A percentile compares a stretch with the other conserved stretches of the same genome.
These are phyloP conservation scores for Aspergillus sergii DNA, from an alignment of 2,329 filamentous ascomycete species.

Conservation along the genomic window DNA sequence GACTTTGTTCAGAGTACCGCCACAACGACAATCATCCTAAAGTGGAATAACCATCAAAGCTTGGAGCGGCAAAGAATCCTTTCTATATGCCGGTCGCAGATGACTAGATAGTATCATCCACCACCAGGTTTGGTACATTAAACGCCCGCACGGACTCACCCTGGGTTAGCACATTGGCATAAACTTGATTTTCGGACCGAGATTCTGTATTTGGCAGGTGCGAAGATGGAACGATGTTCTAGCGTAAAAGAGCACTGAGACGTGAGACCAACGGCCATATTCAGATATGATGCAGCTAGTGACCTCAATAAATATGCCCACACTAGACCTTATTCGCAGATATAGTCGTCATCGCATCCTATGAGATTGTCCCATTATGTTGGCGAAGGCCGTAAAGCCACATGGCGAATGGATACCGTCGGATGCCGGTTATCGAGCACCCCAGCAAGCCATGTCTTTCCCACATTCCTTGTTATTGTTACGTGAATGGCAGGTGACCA, in stretches of 20 bases:
- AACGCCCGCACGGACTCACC: neutral
- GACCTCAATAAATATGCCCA: neutral
- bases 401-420: neutral
- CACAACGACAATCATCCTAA: neutral
- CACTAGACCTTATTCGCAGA: neutral
- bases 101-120: neutral
- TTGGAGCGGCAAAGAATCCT: neutral
- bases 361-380: neutral
- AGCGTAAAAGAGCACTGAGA: neutral
- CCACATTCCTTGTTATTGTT: neutral
- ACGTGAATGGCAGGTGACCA: neutral
- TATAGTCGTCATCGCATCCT: no score
- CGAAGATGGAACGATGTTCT: neutral
- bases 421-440: neutral
- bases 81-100: neutral
- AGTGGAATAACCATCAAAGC: no score
- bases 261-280: neutral
- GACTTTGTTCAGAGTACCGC: neutral
- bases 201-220: neutral
- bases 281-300: neutral
- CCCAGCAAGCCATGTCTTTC: neutral
- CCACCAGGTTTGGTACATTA: neutral
- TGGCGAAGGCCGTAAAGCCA: neutral
- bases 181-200: neutral
- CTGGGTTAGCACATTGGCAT: neutral